Evolutionary conservation across 768 basidiomycete genomes (phyloP).

Genomic region (Naematelia aurantialba): DNA sequence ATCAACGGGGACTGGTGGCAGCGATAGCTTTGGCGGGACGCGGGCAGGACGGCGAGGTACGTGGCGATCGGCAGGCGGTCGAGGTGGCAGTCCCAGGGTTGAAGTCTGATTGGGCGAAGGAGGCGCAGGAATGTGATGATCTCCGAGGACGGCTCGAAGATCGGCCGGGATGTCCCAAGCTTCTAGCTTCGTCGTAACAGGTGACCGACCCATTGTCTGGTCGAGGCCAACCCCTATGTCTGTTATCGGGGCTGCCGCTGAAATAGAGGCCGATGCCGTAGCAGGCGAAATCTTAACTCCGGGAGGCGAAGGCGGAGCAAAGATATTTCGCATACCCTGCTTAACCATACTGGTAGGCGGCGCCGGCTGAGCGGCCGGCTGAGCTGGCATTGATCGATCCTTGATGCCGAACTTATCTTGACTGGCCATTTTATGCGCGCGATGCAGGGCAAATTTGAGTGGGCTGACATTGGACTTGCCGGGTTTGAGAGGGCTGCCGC

Average conservation of each 20-base stretch:
- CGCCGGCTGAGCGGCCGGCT: neutral
- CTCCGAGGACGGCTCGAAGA: constrained; percentile 8
- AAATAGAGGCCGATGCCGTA: neutral
- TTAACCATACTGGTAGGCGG: constrained; percentile 29
- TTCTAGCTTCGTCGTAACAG: neutral
- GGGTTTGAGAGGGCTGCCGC: constrained; percentile 21
- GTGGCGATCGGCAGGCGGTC: constrained; percentile 15
- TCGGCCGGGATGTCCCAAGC: constrained; percentile 23
- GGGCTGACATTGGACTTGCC: constrained; percentile 27
- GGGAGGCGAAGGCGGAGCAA: constrained; percentile 35
- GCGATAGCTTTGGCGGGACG: constrained; percentile 16
- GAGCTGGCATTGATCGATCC: neutral
- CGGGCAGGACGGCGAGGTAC: constrained; percentile 19
- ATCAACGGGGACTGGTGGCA: constrained; percentile 26
- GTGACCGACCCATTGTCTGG: constrained; percentile 11
- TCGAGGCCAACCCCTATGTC: constrained; percentile 17
- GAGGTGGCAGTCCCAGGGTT: constrained; percentile 25
- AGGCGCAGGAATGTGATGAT: constrained; percentile 4
- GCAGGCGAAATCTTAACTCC: neutral
- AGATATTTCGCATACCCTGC: constrained; percentile 40
- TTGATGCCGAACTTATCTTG: constrained; percentile 2
- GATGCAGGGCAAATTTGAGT: constrained; percentile 41
- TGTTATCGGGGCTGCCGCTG: constrained; percentile 8
- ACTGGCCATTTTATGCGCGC: constrained; percentile 18
- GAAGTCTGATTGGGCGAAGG: constrained; percentile 7